Evolutionary conservation across 2,329 filamentous ascomycete species (phyloP), one percentile per base, ranked within the genome.

Genomic region (Penicillium sp.): DNA sequence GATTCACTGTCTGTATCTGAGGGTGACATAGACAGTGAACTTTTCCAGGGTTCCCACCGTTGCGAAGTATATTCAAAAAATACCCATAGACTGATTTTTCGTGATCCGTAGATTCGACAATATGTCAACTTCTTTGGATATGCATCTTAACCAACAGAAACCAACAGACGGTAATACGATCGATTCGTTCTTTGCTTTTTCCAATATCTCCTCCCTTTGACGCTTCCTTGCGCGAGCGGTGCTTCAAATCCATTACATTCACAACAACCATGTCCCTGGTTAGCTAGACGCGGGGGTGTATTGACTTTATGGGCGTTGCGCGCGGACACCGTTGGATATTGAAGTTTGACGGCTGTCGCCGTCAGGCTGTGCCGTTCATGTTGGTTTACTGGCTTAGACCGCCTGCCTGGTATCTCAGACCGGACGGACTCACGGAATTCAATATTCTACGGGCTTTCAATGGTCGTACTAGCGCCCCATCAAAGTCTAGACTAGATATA

Each of bases 11-110:
- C 33, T 6, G 42, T 28, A 7, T 14, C 35, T 25, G 40, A 6
- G 16, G 53, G 43, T 60, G 62, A 65, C 62, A 62, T 60, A 62
- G 61, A 61, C 58, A 46, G 51, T 55, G 30, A 38, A 22, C 6
- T n/a, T 48, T n/a, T 48, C 28, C 48, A 35, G 28, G n/a, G 28
- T 13, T 22, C 14, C 30, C n/a, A 28, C 22, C 28, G n/a, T 2
- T 13, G 46, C 33, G 16, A 19, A 49, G n/a, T 11, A 2, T 49
- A 14, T 49, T 11, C 28, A 35, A 6, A 30, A 6, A n/a, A n/a
- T 14, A n/a, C n/a, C 35, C 30, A 2, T 22, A 35, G 48, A 51
- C 48, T 22, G 14, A 35, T 35, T 25, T 22, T 35, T 13, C 11
- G 19, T 22, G 48, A 35, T 26, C 16, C n/a, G 7, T 30, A n/a